phyloP scores from a whole-genome alignment of 768 basidiomycete species.

The Collybia sp. region DNA sequence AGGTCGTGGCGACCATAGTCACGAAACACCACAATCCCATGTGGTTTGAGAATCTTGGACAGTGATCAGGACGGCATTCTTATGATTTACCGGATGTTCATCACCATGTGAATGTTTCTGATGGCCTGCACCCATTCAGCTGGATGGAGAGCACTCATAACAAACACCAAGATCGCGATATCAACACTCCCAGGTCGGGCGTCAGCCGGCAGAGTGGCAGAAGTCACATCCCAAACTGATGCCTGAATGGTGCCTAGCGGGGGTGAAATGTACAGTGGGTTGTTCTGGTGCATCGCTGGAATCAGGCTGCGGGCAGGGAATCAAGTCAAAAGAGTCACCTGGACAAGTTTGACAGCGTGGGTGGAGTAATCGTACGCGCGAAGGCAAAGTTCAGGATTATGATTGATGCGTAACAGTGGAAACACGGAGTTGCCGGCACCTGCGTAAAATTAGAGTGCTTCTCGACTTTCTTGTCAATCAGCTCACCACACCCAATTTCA shows the following conservation, averaged over 20 bases:
- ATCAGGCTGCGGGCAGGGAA: slow-evolving; percentile 1
- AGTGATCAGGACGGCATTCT: not conserved
- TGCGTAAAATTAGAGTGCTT: slow-evolving; percentile 19
- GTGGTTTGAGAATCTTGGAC: slow-evolving; percentile 81
- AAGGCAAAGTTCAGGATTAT: slow-evolving; percentile 71
- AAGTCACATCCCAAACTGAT: slow-evolving; percentile 89
- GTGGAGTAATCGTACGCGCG: slow-evolving; percentile 89
- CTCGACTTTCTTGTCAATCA: not conserved
- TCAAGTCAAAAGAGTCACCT: slow-evolving; percentile 40
- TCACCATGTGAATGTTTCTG: slow-evolving; percentile 70
- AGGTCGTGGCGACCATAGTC: slow-evolving; percentile 97
- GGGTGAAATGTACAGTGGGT: slow-evolving; percentile 64
- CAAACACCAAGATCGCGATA: slow-evolving; percentile 89
- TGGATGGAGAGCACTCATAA: slow-evolving; percentile 90
- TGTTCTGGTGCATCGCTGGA: slow-evolving; percentile 39
- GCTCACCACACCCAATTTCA: slow-evolving; percentile 88
- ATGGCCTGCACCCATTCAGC: slow-evolving; percentile 86
- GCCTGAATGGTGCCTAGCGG: slow-evolving; percentile 70
- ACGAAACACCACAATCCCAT: slow-evolving; percentile 77
- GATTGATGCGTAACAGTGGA: slow-evolving; percentile 78
- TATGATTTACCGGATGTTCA: not conserved
- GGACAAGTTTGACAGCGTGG: slow-evolving; percentile 86
- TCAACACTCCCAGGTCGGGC: slow-evolving; percentile 72
- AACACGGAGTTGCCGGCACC: slow-evolving; percentile 96
- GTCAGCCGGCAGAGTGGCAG: slow-evolving; percentile 53